These are phyloP conservation scores for Curvularia verruculosa DNA, from an alignment of 2,329 filamentous ascomycete genomes.

Conservation along the genomic window DNA sequence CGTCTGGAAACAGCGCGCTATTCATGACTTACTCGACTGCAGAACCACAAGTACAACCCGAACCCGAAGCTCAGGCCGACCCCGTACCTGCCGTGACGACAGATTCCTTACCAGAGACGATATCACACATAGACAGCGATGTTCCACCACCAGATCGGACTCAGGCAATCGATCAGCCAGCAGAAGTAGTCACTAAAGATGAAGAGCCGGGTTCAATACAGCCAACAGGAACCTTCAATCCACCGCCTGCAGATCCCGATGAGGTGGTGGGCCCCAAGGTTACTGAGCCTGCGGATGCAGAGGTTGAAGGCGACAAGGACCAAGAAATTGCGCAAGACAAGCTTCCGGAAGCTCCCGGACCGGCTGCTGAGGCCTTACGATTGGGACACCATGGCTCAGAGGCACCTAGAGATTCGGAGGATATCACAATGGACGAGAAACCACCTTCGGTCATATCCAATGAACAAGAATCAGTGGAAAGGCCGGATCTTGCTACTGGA, in stretches of 20 bases:
- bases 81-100: conserved; percentile 25
- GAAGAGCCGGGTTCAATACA: conserved; percentile 28
- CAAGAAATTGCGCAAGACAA: conserved; percentile 13
- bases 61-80: conserved; percentile 8
- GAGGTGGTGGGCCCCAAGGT: conserved; percentile 27
- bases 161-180: conserved; percentile 20
- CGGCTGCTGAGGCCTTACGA: conserved; percentile 31
- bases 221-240: conserved; percentile 19
- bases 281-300: conserved; percentile 25
- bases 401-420: conserved; percentile 4
- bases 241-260: conserved; percentile 25
- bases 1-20: too few relatives aligned
- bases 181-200: conserved; percentile 24
- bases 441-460: conserved; percentile 31
- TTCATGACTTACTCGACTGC: conserved; percentile 7
- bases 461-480: conserved; percentile 44
- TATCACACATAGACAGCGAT: conserved; percentile 34
- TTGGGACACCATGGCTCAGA: conserved; percentile 16
- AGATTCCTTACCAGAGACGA: conserved; percentile 23
- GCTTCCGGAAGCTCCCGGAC: conserved; percentile 30
- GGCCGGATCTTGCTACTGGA: conserved; percentile 33
- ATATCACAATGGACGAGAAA: conserved; percentile 9
- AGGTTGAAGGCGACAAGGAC: conserved; percentile 13
- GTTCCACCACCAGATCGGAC: conserved; percentile 19
- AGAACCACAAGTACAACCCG: conserved; percentile 18